Conservation (phyloP, 306 rosid genomes). For the Comarum palustre region DNA sequence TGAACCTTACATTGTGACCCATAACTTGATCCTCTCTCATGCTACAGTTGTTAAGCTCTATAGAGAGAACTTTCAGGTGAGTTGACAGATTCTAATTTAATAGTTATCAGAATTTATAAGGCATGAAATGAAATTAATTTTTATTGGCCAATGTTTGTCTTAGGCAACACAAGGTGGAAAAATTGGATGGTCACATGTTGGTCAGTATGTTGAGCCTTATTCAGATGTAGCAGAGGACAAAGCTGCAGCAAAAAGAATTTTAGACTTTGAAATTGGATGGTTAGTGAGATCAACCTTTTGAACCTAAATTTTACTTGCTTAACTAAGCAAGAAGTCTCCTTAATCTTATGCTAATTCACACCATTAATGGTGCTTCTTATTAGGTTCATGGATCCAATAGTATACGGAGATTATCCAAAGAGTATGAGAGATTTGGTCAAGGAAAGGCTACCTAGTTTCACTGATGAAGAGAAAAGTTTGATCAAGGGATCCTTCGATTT, state of each 20-base stretch:
- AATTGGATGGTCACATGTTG: constrained; percentile 30
- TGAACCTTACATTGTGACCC: constrained; percentile 48
- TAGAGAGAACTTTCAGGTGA: constrained; percentile 46
- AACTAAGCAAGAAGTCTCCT: not conserved
- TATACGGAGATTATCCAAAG: constrained; percentile 27
- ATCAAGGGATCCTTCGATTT: constrained; percentile 26
- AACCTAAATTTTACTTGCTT: not conserved
- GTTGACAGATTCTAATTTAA: not conserved
- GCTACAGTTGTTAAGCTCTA: constrained; percentile 34
- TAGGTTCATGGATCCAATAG: constrained; percentile 28
- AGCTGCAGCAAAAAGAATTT: constrained; percentile 31
- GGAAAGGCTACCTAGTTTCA: constrained; percentile 21
- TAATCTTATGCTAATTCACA: not conserved
- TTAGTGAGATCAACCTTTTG: not conserved
- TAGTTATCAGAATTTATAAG: not conserved
- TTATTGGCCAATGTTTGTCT: not conserved
- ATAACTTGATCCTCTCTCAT: constrained; percentile 48
- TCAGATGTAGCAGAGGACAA: constrained; percentile 23
- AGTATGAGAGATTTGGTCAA: constrained; percentile 23
- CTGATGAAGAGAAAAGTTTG: constrained; percentile 13
- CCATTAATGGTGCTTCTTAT: not conserved
- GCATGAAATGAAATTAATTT: not conserved
- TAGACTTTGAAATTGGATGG: constrained; percentile 43
- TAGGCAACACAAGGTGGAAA: constrained; percentile 38
- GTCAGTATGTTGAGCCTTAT: constrained; percentile 27